Conservation (phyloP, 2,329 filamentous ascomycete species). For the Aspergillus pseudotamarii region DNA sequence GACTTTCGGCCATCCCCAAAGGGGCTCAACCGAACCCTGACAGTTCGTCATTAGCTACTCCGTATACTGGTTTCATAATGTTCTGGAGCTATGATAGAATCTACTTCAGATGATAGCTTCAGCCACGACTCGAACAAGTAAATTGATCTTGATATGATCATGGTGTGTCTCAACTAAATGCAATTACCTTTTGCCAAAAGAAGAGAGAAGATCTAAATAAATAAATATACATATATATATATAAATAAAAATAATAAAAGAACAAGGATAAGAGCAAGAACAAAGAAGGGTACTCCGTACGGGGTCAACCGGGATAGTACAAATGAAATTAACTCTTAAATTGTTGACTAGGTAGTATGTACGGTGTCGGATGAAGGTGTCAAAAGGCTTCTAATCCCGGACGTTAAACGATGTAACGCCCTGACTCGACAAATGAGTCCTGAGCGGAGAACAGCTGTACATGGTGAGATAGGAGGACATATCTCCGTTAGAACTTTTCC, state of each 20-base stretch:
- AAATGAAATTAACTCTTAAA: background rate
- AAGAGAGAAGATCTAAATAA: background rate
- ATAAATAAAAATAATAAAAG: background rate
- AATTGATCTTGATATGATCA: background rate
- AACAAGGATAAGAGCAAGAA: background rate
- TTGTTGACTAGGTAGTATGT: background rate
- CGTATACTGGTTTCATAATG: background rate
- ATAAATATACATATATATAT: too few species aligned
- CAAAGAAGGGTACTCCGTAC: background rate
- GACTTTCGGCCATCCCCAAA: background rate
- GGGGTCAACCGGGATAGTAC: background rate
- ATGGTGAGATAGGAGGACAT: background rate
- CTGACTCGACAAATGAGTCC: constrained; percentile 1
- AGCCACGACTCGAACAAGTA: background rate
- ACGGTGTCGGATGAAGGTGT: background rate
- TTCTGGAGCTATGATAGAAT: background rate
- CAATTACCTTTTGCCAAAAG: background rate
- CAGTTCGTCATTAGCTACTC: background rate
- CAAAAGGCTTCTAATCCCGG: background rate
- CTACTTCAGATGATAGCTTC: background rate
- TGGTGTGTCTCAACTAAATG: background rate
- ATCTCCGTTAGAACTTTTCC: background rate
- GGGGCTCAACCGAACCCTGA: background rate
- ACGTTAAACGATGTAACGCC: constrained; percentile 1
- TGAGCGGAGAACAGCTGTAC: background rate